These are phyloP conservation scores for Tillandsia fasciculata DNA, from an alignment of 176 grass and related monocot genomes.

Conservation along the genomic window DNA sequence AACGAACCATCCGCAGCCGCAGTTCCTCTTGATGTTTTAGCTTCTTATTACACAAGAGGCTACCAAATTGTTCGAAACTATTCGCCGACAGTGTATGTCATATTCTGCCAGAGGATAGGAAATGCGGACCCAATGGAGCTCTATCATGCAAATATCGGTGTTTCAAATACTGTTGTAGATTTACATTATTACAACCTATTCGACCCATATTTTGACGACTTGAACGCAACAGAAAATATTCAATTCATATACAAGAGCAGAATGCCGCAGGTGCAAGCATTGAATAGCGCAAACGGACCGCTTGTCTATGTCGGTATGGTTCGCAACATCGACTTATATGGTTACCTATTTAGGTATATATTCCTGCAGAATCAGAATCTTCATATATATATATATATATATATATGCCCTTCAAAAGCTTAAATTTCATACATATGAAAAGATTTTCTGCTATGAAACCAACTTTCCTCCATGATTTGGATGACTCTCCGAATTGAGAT, in stretches of 20 bases:
- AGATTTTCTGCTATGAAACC: too few species aligned
- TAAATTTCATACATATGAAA: too few species aligned
- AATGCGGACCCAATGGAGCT: conserved; percentile 77
- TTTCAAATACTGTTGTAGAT: conserved; percentile 60
- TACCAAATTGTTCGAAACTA: conserved; percentile 74
- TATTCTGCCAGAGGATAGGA: conserved; percentile 88
- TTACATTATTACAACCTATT: conserved; percentile 91
- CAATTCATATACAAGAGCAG: conserved; percentile 53
- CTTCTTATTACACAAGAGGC: conserved; percentile 62
- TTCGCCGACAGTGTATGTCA: conserved; percentile 59
- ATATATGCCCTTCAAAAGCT: too few species aligned
- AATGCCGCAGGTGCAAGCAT: conserved; percentile 44
- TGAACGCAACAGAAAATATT: conserved; percentile 68
- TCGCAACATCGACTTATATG: background rate
- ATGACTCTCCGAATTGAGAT: too few species aligned
- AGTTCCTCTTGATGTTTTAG: conserved; percentile 50
- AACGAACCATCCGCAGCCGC: conserved; percentile 68
- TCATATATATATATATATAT: background rate
- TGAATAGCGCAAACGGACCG: conserved; percentile 62
- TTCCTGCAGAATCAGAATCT: background rate
- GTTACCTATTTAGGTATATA: background rate
- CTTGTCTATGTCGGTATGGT: conserved; percentile 75
- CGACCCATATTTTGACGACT: conserved; percentile 52
- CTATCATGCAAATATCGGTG: conserved; percentile 55
- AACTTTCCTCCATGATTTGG: too few species aligned